phyloP scores from a whole-genome alignment of 2,329 filamentous ascomycete genomes.

The Lizonia empirigonia region DNA sequence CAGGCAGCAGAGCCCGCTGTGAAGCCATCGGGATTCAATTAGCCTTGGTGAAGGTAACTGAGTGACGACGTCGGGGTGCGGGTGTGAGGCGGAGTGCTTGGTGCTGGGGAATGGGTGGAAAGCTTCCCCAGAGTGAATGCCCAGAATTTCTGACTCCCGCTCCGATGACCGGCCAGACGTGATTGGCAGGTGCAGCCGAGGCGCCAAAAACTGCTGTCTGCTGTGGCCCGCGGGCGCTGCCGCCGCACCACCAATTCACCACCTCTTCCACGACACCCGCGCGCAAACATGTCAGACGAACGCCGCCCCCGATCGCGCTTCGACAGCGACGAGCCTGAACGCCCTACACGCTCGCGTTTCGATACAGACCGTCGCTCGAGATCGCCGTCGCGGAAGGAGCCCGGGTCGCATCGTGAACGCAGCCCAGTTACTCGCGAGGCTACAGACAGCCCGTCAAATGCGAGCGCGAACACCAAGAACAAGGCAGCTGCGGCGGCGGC shows the following conservation, averaged over 20 bases:
- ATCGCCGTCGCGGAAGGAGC: slow-evolving; percentile 70
- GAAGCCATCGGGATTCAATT: slow-evolving; percentile 48
- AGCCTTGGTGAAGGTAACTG: slow-evolving; percentile 29
- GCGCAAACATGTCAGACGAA: slow-evolving; percentile 71
- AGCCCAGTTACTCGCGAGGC: slow-evolving; percentile 70
- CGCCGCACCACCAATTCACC: background rate
- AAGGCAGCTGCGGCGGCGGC: slow-evolving; percentile 79
- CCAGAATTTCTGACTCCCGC: slow-evolving; percentile 12
- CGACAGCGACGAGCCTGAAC: slow-evolving; percentile 82
- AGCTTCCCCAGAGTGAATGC: slow-evolving; percentile 10
- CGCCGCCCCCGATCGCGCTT: slow-evolving; percentile 92
- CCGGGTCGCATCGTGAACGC: slow-evolving; percentile 75
- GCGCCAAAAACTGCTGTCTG: slow-evolving; percentile 1
- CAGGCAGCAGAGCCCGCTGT: slow-evolving; percentile 49
- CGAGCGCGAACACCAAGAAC: slow-evolving; percentile 57
- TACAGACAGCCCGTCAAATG: slow-evolving; percentile 53
- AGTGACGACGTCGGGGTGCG: slow-evolving; percentile 3
- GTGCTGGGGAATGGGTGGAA: slow-evolving; percentile 2
- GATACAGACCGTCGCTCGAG: slow-evolving; percentile 68
- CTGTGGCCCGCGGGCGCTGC: background rate
- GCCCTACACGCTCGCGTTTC: slow-evolving; percentile 71
- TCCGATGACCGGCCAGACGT: slow-evolving; percentile 11
- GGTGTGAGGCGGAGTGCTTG: background rate
- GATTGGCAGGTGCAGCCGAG: slow-evolving; percentile 3
- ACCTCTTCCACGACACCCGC: background rate